These are phyloP conservation scores for Scedosporium minutisporum DNA, from an alignment of 2,329 filamentous ascomycete genomes.

Conservation along the genomic window DNA sequence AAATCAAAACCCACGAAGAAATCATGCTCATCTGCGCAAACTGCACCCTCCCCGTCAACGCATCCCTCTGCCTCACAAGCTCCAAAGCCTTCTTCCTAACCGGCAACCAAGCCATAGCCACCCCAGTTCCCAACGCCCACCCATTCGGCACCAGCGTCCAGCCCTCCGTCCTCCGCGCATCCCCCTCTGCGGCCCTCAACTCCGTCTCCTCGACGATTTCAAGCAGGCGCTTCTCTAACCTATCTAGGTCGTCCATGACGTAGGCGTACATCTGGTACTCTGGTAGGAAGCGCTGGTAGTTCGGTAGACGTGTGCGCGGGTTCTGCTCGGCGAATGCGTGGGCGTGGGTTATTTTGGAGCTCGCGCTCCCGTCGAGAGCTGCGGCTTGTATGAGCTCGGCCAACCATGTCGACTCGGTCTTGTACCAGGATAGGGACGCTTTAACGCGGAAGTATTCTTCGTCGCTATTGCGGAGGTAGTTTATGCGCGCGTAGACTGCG, in stretches of 20 bases:
- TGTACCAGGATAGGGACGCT: slow-evolving; percentile 36
- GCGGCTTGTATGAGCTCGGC: slow-evolving; percentile 26
- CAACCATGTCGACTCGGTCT: slow-evolving; percentile 37
- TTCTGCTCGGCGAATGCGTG: slow-evolving; percentile 13
- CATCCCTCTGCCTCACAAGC: slow-evolving; percentile 34
- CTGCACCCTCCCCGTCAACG: slow-evolving; percentile 32
- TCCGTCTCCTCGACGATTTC: slow-evolving; percentile 36
- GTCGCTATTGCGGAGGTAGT: slow-evolving; percentile 34
- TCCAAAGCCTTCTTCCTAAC: slow-evolving; percentile 34
- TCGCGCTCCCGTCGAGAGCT: neutral
- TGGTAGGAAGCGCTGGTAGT: slow-evolving; percentile 13
- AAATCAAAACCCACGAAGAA: slow-evolving; percentile 21
- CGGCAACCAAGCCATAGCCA: slow-evolving; percentile 35
- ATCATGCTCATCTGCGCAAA: slow-evolving; percentile 41
- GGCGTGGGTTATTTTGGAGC: slow-evolving; percentile 12
- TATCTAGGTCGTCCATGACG: slow-evolving; percentile 35
- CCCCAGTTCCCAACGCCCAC: slow-evolving; percentile 26
- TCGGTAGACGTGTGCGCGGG: neutral
- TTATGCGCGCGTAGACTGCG: slow-evolving; percentile 32
- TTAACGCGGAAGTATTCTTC: slow-evolving; percentile 38
- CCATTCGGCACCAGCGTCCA: slow-evolving; percentile 29
- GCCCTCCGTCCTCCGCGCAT: slow-evolving; percentile 13
- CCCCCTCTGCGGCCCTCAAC: slow-evolving; percentile 15
- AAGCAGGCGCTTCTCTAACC: slow-evolving; percentile 32
- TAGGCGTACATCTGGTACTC: slow-evolving; percentile 38